Evolutionary conservation across 2,329 filamentous ascomycete species (phyloP).

Genomic region (Kalaharituber pfeilii): DNA sequence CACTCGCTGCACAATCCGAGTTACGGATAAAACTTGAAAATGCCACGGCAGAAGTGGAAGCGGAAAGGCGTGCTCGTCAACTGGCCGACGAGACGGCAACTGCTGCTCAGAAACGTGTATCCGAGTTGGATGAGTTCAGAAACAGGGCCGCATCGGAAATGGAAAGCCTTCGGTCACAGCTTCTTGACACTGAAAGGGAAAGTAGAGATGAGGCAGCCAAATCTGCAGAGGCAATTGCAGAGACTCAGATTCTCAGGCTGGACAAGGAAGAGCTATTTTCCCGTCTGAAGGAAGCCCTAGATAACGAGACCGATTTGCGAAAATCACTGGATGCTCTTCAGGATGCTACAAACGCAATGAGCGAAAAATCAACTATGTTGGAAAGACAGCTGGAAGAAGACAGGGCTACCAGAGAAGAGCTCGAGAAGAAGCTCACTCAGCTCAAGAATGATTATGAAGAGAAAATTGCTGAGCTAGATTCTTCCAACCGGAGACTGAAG

Average conservation of each 20-base stretch:
- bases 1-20: constrained; percentile 61
- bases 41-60: constrained; percentile 51
- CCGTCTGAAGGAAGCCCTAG: constrained; percentile 49
- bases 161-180: constrained; percentile 66
- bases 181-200: constrained; percentile 62
- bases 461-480: constrained; percentile 58
- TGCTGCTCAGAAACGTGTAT: constrained; percentile 64
- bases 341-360: constrained; percentile 60
- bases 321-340: constrained; percentile 57
- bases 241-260: constrained; percentile 58
- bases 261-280: constrained; percentile 63
- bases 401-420: constrained; percentile 51
- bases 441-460: constrained; percentile 72
- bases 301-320: constrained; percentile 51
- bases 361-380: constrained; percentile 56
- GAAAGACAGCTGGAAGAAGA: constrained; percentile 76
- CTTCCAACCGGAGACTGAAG: constrained; percentile 52
- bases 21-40: constrained; percentile 60
- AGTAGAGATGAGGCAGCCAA: constrained; percentile 66
- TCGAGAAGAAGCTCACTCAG: constrained; percentile 58
- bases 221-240: constrained; percentile 56
- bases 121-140: constrained; percentile 66
- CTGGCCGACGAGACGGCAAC: constrained; percentile 76
- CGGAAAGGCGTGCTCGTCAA: constrained; percentile 63
- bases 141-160: constrained; percentile 71